Percentiles rank a stretch among this genome's conserved stretches.
phyloP scores from a whole-genome alignment of 371 early-diverging fungal genomes.

The Actinomortierella ambigua region DNA sequence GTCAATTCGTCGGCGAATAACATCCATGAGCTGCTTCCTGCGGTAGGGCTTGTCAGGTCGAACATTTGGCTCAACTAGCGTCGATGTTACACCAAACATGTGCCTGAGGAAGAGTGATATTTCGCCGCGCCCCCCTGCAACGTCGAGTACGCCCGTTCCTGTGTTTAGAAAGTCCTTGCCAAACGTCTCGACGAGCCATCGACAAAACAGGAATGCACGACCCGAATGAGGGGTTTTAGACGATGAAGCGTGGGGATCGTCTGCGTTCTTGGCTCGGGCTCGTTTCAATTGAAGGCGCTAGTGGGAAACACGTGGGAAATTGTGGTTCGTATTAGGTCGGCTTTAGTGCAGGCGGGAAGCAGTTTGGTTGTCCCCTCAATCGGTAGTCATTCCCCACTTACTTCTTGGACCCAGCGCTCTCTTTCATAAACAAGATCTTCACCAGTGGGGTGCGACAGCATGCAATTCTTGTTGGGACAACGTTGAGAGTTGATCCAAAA shows the following conservation, averaged over 20 bases:
- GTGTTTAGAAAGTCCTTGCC: constrained; percentile 29
- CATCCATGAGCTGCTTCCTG: constrained; percentile 49
- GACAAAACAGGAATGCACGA: constrained; percentile 57
- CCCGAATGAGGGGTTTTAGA: constrained; percentile 57
- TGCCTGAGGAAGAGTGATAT: constrained; percentile 56
- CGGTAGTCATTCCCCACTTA: constrained; percentile 8
- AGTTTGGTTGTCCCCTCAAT: constrained; percentile 7
- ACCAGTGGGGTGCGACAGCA: constrained; percentile 23
- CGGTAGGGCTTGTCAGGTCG: constrained; percentile 52
- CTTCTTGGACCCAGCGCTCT: constrained; percentile 52
- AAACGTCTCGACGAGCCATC: constrained; percentile 54
- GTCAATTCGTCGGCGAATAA: constrained; percentile 44
- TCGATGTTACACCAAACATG: constrained; percentile 50
- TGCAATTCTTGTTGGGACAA: constrained; percentile 25
- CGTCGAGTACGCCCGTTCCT: constrained; percentile 51
- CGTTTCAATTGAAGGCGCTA: constrained; percentile 16
- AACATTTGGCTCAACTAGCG: constrained; percentile 56
- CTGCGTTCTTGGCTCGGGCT: constrained; percentile 22
- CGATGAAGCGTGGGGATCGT: constrained; percentile 36
- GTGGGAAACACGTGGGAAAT: neutral
- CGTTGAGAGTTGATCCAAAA: constrained; percentile 42
- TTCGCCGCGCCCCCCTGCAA: constrained; percentile 67
- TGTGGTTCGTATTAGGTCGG: constrained; percentile 49
- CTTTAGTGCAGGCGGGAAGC: constrained; percentile 10
- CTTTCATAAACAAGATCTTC: constrained; percentile 12